Conservation (phyloP, 495 filamentous ascomycete genomes). For the Aspergillus ostianus region DNA sequence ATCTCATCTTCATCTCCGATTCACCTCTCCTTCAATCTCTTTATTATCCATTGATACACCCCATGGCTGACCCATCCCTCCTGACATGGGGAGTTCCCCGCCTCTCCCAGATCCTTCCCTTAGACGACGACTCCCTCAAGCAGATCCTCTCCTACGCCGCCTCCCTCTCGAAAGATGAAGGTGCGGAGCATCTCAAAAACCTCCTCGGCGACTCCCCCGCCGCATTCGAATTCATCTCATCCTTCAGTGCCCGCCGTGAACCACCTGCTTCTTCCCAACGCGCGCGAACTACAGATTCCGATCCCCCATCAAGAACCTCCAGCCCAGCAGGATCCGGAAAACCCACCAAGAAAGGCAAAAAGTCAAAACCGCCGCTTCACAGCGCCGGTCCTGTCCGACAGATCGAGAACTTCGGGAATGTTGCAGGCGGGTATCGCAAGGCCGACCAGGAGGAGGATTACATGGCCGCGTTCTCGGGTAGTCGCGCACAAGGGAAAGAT, state of each 20-base stretch:
- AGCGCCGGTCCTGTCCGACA: constrained; percentile 58
- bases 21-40: neutral
- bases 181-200: constrained; percentile 80
- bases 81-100: constrained; percentile 61
- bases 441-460: constrained; percentile 60
- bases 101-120: constrained; percentile 72
- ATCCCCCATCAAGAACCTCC: constrained; percentile 21
- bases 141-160: constrained; percentile 80
- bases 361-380: constrained; percentile 55
- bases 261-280: constrained; percentile 28
- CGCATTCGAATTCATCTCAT: constrained; percentile 86
- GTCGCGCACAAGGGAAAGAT: constrained; percentile 9
- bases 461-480: constrained; percentile 36
- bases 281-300: constrained; percentile 7
- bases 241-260: constrained; percentile 75
- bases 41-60: neutral
- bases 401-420: constrained; percentile 58
- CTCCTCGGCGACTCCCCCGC: constrained; percentile 84
- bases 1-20: neutral
- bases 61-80: constrained; percentile 25
- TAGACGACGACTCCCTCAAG: constrained; percentile 78
- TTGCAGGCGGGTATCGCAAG: constrained; percentile 60
- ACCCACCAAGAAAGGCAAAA: constrained; percentile 49
- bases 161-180: constrained; percentile 67
- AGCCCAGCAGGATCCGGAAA: constrained; percentile 19